Conservation (phyloP, 2,329 filamentous ascomycete genomes). For the Xylaria digitata region DNA sequence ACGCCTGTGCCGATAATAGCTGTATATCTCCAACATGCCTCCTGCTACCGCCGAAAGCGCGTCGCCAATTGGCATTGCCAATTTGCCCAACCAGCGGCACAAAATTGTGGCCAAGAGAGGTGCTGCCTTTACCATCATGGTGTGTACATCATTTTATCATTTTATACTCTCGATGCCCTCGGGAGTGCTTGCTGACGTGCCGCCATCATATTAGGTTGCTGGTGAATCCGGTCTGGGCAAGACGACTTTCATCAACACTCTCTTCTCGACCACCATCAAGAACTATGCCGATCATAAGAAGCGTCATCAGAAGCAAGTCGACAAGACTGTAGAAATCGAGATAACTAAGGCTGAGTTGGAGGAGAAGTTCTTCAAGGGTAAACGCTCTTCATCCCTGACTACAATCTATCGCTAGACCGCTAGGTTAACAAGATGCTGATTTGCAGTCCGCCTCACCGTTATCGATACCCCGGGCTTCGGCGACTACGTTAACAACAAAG, state of each 20-base stretch:
- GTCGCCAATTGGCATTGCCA: constrained; percentile 73
- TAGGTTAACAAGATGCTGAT: constrained; percentile 36
- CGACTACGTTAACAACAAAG: constrained; percentile 99
- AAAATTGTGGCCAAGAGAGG: constrained; percentile 85
- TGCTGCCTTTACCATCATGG: constrained; percentile 99
- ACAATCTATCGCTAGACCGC: neutral
- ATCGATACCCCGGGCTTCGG: constrained; percentile 99
- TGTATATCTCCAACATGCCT: constrained; percentile 62
- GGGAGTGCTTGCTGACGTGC: constrained; percentile 16
- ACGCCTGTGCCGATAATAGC: constrained; percentile 32
- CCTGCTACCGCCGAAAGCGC: constrained; percentile 48
- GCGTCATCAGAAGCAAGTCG: constrained; percentile 98
- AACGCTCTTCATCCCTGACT: constrained; percentile 5
- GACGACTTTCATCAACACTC: constrained; percentile 99
- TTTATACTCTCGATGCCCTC: neutral
- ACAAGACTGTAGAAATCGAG: constrained; percentile 99
- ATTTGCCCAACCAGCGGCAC: constrained; percentile 78
- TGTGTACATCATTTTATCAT: constrained; percentile 57
- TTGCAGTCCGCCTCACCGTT: constrained; percentile 91
- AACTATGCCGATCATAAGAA: constrained; percentile 99
- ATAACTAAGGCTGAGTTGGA: constrained; percentile 99
- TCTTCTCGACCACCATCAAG: constrained; percentile 99
- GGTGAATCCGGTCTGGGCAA: constrained; percentile 98
- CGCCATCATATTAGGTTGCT: constrained; percentile 74
- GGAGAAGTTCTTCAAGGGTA: constrained; percentile 99